A percentile compares a stretch with the other conserved stretches of the same genome.
These are phyloP conservation scores for Pleurotus pulmonarius DNA, from an alignment of 768 basidiomycete genomes.

Conservation along the genomic window DNA sequence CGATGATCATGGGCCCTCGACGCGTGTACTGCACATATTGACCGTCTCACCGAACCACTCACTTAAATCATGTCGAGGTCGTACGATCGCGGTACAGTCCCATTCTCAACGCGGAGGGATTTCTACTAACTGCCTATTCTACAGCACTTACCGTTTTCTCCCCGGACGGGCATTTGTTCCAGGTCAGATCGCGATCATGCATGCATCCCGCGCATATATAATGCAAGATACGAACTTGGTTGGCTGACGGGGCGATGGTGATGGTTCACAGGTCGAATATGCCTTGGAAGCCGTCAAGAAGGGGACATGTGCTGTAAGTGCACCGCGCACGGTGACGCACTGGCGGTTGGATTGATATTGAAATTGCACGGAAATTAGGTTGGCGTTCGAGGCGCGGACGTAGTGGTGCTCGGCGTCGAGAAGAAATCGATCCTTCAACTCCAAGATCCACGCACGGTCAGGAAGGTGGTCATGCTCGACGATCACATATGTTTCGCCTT, in stretches of 20 bases:
- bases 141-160: slow-evolving; percentile 96
- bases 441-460: slow-evolving; percentile 95
- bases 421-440: slow-evolving; percentile 98
- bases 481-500: slow-evolving; percentile 97
- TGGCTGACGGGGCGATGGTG: neutral
- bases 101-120: no score
- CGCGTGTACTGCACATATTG: slow-evolving; percentile 43
- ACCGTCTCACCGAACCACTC: slow-evolving; percentile 13
- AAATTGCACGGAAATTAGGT: slow-evolving; percentile 48
- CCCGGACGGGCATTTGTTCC: slow-evolving; percentile 98
- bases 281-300: slow-evolving; percentile 96
- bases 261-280: slow-evolving; percentile 81
- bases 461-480: slow-evolving; percentile 98
- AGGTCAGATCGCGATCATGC: slow-evolving; percentile 44
- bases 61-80: slow-evolving; percentile 75
- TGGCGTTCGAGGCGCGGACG: slow-evolving; percentile 90
- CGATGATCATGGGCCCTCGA: slow-evolving; percentile 20
- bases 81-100: slow-evolving; percentile 84
- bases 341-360: slow-evolving; percentile 3
- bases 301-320: slow-evolving; percentile 90
- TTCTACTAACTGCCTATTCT: slow-evolving; percentile 8
- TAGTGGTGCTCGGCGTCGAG: slow-evolving; percentile 96
- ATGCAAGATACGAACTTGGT: neutral
- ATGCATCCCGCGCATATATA: no score
- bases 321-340: neutral